A percentile compares a stretch with the other conserved stretches of the same genome.
Conservation (phyloP, 495 filamentous ascomycete genomes). For the Wilcoxina mikolae region DNA sequence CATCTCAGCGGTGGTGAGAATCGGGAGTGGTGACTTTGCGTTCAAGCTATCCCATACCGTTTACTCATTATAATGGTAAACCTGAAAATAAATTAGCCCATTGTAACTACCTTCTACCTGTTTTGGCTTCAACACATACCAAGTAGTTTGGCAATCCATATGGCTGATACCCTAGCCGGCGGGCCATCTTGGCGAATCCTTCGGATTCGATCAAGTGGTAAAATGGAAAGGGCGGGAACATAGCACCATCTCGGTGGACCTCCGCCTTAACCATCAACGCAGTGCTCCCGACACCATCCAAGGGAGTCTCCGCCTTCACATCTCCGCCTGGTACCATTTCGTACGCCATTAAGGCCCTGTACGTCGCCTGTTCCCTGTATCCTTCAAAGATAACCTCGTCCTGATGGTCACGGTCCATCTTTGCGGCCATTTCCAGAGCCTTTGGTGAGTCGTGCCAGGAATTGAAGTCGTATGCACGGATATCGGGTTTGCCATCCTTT, state of each 20-base stretch:
- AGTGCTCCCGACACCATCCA: conserved; percentile 92
- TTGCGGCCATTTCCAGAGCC: conserved; percentile 55
- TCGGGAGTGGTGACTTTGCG: neutral
- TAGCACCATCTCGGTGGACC: conserved; percentile 91
- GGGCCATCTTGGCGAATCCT: conserved; percentile 95
- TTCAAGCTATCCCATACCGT: neutral
- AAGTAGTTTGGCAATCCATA: conserved; percentile 91
- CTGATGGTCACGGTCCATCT: conserved; percentile 57
- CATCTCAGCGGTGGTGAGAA: neutral
- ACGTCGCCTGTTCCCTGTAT: conserved; percentile 83
- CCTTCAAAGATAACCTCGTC: conserved; percentile 93
- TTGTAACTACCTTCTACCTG: neutral
- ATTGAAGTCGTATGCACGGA: conserved; percentile 90
- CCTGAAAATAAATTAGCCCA: conserved; percentile 7
- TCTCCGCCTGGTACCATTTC: conserved; percentile 47
- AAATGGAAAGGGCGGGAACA: conserved; percentile 95
- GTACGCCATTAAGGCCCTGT: conserved; percentile 68
- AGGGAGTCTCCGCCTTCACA: conserved; percentile 44
- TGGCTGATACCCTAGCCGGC: conserved; percentile 65
- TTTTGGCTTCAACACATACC: conserved; percentile 35
- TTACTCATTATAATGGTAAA: conserved; percentile 30
- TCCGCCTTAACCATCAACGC: conserved; percentile 92
- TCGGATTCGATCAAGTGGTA: conserved; percentile 96
- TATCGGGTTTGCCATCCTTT: conserved; percentile 51
- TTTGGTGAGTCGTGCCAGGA: conserved; percentile 79